These are phyloP conservation scores for Mortierella hygrophila DNA, from an alignment of 192 early-diverging fungal genomes.

Conservation along the genomic window DNA sequence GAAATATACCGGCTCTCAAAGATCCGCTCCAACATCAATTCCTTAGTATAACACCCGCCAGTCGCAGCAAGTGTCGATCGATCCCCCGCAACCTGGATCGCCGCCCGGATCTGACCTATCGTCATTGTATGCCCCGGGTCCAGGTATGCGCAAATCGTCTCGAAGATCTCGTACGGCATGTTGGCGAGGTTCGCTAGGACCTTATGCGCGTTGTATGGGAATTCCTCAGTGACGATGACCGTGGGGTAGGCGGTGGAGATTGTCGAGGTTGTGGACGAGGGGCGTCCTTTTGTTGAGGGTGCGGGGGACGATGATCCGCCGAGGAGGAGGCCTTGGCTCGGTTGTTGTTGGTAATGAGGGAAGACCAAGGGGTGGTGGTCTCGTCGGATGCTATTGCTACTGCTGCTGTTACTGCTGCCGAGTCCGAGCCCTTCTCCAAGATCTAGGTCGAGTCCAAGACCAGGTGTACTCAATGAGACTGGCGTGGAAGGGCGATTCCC, in stretches of 20 bases:
- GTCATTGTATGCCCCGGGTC: constrained; percentile 39
- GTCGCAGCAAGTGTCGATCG: constrained; percentile 14
- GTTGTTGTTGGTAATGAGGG: constrained; percentile 1
- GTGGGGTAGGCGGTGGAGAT: not conserved
- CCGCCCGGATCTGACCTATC: constrained; percentile 32
- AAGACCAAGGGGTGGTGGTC: not conserved
- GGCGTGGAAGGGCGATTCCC: not conserved
- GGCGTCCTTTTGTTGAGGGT: not conserved
- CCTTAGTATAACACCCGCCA: constrained; percentile 16
- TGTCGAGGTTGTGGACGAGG: not conserved
- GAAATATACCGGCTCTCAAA: constrained; percentile 37
- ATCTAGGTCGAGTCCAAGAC: not conserved
- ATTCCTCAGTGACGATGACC: not conserved
- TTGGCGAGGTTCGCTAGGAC: constrained; percentile 32
- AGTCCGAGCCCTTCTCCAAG: not conserved
- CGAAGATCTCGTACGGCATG: constrained; percentile 56
- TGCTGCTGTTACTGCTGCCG: not conserved
- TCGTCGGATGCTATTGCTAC: not conserved
- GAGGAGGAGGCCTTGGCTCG: constrained; percentile 1
- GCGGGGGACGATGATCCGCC: not conserved
- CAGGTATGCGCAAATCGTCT: constrained; percentile 39
- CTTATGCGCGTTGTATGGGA: constrained; percentile 31
- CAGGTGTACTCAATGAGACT: not conserved
- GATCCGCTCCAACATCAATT: constrained; percentile 42
- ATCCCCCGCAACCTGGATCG: constrained; percentile 17